Evolutionary conservation across 352 stramenopile species (phyloP), one percentile per base, ranked within the genome.

Genomic region (Pythium pyrilobum): DNA sequence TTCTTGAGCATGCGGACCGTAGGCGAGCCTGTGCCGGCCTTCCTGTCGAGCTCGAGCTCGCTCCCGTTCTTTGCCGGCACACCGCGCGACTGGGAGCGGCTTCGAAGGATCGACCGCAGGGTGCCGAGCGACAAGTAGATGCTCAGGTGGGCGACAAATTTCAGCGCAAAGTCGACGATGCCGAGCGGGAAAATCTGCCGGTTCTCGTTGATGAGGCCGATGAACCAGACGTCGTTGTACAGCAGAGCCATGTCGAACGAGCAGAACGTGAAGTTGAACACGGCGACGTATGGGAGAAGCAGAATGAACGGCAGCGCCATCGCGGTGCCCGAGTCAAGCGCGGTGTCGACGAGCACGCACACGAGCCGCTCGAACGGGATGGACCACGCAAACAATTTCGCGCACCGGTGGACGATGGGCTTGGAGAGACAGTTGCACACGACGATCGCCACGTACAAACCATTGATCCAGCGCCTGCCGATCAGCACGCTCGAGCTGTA

Each of bases 141-240:
- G 21, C 50, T 54, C 9, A 64, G 5, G 13, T 64, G 54, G 13
- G 48, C 40, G 4, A 69, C 28, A 25, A 66, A 23, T 39, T 51
- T 61, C 1, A 41, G 39, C 16, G 28, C 18, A 11, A 59, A 34
- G 23, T 66, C 50, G 2, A 40, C 0, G 5, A 21, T 32, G 13
- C 49, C 29, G 10, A 57, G 28, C 9, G 52, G 47, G 38, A 67
- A 64, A 25, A 67, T 52, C 21, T 59, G 38, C 16, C 46, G 47
- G 23, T 38, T 56, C 44, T 64, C 52, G 28, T 56, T 64, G 32
- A 55, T 45, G 15, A 65, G 24, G 4, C 29, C 38, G 24, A 57
- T 44, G 38, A 64, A 62, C 53, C 48, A 67, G 6, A 71, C 37
- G 29, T 59, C 54, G 53, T 65, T 54, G 40, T 59, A 71, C 25